Evolutionary conservation across 805 yeast species (phyloP).

Genomic region (Candida dajiaensis): DNA sequence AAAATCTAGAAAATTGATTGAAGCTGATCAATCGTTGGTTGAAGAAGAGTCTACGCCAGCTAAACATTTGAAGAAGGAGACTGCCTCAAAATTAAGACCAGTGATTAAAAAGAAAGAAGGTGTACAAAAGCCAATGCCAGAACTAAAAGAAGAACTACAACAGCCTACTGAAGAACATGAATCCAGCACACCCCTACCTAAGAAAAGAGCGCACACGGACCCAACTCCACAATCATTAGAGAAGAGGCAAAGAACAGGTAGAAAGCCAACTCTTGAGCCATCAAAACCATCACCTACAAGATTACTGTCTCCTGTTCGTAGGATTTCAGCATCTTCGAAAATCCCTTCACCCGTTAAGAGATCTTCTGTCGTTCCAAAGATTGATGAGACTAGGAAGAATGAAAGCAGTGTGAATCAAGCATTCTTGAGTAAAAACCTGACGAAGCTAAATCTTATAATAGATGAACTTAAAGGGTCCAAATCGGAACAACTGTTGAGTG

Average conservation of each 20-base stretch:
- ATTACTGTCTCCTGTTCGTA: slow-evolving; percentile 4
- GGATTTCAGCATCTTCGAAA: slow-evolving; percentile 8
- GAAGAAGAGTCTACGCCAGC: not conserved
- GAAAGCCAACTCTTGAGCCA: slow-evolving; percentile 1
- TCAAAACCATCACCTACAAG: slow-evolving; percentile 1
- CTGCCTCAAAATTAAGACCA: not conserved
- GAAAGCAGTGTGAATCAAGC: slow-evolving; percentile 13
- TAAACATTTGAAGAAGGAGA: not conserved
- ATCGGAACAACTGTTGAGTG: slow-evolving; percentile 19
- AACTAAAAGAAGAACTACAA: not conserved
- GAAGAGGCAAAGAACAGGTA: not conserved
- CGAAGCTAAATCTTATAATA: slow-evolving; percentile 16
- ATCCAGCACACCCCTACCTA: not conserved
- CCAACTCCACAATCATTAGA: not conserved
- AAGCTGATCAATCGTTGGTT: slow-evolving; percentile 1
- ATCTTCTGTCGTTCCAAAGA: not conserved
- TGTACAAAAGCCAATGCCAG: not conserved
- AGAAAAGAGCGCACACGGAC: not conserved
- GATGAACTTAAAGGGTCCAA: slow-evolving; percentile 21
- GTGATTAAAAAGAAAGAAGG: not conserved
- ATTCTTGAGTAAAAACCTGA: slow-evolving; percentile 14
- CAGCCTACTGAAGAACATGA: not conserved
- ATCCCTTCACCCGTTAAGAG: slow-evolving; percentile 19
- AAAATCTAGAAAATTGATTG: not conserved
- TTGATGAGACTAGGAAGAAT: slow-evolving; percentile 5